Conservation (phyloP, 257 asterid species). For the Solanum phureja region DNA sequence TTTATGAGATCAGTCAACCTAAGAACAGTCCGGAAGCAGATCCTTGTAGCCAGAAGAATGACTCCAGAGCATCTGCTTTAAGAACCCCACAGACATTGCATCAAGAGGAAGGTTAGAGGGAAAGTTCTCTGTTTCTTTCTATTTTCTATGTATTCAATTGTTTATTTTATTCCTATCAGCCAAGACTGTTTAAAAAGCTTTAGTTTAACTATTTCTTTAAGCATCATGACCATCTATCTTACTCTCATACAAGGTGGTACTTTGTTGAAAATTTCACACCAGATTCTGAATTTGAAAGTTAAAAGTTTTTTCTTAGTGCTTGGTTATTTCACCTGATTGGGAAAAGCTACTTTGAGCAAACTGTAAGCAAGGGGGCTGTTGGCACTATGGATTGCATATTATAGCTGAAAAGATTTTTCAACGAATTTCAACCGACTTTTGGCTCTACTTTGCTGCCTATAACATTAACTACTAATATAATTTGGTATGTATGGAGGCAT, state of each 20-base stretch:
- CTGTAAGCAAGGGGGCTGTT: conserved; percentile 27
- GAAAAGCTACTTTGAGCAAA: conserved; percentile 21
- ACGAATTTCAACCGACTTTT: conserved; percentile 12
- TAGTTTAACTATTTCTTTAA: conserved; percentile 13
- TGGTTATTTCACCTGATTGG: conserved; percentile 19
- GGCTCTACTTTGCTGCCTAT: conserved; percentile 3
- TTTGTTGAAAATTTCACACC: conserved; percentile 6
- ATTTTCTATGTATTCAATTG: background rate
- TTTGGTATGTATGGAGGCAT: background rate
- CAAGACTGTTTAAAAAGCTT: background rate
- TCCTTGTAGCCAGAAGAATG: background rate
- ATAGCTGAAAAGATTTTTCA: conserved; percentile 21
- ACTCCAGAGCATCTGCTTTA: background rate
- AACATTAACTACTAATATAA: conserved; percentile 5
- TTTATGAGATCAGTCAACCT: conserved; percentile 7
- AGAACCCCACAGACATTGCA: conserved; percentile 6
- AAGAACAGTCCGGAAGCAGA: conserved; percentile 1
- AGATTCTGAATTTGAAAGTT: background rate
- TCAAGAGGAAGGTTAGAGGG: conserved; percentile 12
- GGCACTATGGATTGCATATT: conserved; percentile 5
- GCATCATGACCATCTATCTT: conserved; percentile 2
- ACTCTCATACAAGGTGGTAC: conserved; percentile 22
- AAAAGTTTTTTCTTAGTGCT: conserved; percentile 2
- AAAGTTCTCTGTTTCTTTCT: background rate
- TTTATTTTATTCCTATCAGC: background rate